Evolutionary conservation across 2,329 filamentous ascomycete species (phyloP).

Genomic region (Lojkania enalia): DNA sequence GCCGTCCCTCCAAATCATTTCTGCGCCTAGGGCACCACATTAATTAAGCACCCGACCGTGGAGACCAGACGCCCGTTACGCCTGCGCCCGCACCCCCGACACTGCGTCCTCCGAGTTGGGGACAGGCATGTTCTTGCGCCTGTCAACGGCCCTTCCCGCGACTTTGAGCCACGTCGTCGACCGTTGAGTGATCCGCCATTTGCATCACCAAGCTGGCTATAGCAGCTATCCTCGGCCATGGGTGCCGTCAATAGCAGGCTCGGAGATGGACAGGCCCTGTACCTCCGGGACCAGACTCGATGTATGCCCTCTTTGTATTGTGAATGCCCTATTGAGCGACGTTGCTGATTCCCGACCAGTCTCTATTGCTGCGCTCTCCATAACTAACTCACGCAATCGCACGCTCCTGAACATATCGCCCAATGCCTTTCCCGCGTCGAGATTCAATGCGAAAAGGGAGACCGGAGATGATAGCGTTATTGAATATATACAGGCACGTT

Average conservation of each 20-base stretch:
- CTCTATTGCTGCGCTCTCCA: conserved; percentile 78
- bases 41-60: conserved; percentile 30
- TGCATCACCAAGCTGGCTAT: conserved; percentile 21
- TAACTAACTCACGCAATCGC: conserved; percentile 79
- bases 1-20: conserved; percentile 24
- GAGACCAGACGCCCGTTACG: conserved; percentile 14
- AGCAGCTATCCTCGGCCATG: conserved; percentile 59
- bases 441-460: conserved; percentile 73
- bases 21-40: conserved; percentile 34
- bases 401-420: conserved; percentile 77
- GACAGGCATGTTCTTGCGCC: conserved; percentile 37
- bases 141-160: conserved; percentile 24
- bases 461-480: conserved; percentile 73
- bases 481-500: conserved; percentile 86
- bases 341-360: conserved; percentile 68
- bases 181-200: conserved; percentile 9
- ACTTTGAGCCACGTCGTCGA: conserved; percentile 24
- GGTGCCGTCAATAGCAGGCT: conserved; percentile 85
- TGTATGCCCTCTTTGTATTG: conserved; percentile 59
- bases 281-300: conserved; percentile 87
- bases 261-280: conserved; percentile 75
- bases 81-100: conserved; percentile 12
- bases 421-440: conserved; percentile 83
- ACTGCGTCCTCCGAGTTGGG: conserved; percentile 19
- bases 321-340: conserved; percentile 25